Percentiles rank a stretch among this genome's conserved stretches.
Conservation (phyloP, 352 stramenopile genomes). For the Pythium utonaiense region DNA sequence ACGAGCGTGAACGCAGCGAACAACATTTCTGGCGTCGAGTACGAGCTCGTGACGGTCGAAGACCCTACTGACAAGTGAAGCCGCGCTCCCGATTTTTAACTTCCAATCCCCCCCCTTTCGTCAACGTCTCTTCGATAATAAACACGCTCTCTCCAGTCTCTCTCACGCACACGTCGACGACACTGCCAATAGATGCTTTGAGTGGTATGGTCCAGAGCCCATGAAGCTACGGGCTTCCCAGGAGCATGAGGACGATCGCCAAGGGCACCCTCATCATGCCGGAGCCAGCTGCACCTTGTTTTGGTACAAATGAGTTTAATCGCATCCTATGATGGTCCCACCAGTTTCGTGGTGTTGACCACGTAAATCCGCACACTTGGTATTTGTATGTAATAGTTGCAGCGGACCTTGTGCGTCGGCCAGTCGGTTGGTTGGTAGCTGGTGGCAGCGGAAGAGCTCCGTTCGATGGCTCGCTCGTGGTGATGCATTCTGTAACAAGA, state of each 20-base stretch:
- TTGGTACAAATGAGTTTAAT: too few species aligned
- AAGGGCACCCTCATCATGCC: too few species aligned
- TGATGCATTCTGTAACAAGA: conserved; percentile 20
- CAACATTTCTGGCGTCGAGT: conserved; percentile 80
- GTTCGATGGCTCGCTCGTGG: background rate
- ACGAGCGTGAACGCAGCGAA: conserved; percentile 48
- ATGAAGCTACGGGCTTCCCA: too few species aligned
- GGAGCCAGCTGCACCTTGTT: conserved; percentile 3
- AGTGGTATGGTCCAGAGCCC: too few species aligned
- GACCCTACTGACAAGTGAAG: conserved; percentile 38
- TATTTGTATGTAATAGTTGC: background rate
- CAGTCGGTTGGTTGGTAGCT: conserved; percentile 16
- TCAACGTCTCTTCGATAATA: background rate
- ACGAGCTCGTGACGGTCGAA: conserved; percentile 81
- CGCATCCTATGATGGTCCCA: too few species aligned
- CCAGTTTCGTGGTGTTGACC: conserved; percentile 9
- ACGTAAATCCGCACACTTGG: background rate
- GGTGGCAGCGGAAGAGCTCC: background rate
- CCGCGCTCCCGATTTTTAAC: background rate
- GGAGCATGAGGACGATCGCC: too few species aligned
- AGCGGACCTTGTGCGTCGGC: background rate
- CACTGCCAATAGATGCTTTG: too few species aligned
- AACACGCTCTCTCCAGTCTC: too few species aligned
- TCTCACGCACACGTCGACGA: too few species aligned
- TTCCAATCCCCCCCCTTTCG: background rate